Percentiles rank a stretch among this genome's conserved stretches.
These are phyloP conservation scores for Naumovozyma dairenensis DNA, from an alignment of 805 yeast species.

Conservation along the genomic window DNA sequence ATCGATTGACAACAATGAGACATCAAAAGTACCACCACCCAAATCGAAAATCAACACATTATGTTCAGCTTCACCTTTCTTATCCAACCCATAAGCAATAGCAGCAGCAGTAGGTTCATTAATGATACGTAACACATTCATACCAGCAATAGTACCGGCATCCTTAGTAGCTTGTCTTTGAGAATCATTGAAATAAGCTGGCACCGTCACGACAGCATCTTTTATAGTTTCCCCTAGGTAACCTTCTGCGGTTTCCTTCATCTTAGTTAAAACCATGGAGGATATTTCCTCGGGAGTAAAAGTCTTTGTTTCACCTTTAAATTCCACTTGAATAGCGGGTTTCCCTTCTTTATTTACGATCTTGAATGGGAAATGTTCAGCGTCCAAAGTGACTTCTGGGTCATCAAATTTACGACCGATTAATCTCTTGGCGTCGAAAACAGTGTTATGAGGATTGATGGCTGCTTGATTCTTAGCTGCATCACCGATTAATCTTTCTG, in stretches of 20 bases:
- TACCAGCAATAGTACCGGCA: slow-evolving; percentile 94
- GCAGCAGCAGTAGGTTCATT: slow-evolving; percentile 98
- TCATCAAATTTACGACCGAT: slow-evolving; percentile 84
- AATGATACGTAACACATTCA: slow-evolving; percentile 87
- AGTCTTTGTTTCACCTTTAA: slow-evolving; percentile 72
- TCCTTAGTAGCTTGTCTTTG: slow-evolving; percentile 98
- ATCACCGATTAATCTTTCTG: slow-evolving; percentile 91
- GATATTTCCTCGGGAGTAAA: slow-evolving; percentile 94
- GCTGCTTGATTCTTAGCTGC: slow-evolving; percentile 98
- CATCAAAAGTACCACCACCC: slow-evolving; percentile 99
- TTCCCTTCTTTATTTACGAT: slow-evolving; percentile 64
- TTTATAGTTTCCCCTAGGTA: slow-evolving; percentile 71
- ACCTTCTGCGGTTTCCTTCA: slow-evolving; percentile 87
- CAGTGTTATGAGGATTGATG: slow-evolving; percentile 83
- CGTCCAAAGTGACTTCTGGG: slow-evolving; percentile 65
- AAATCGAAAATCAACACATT: slow-evolving; percentile 86
- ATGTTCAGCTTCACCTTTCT: slow-evolving; percentile 67
- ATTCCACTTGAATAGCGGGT: slow-evolving; percentile 75
- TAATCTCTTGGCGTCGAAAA: slow-evolving; percentile 85
- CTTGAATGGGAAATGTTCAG: slow-evolving; percentile 80
- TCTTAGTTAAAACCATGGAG: slow-evolving; percentile 82
- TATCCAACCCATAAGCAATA: slow-evolving; percentile 88
- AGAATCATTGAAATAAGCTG: slow-evolving; percentile 95
- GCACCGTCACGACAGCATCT: slow-evolving; percentile 92
- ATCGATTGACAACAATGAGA: slow-evolving; percentile 79